Conservation (phyloP, 2,329 filamentous ascomycete genomes). For the Phoma herbarum region DNA sequence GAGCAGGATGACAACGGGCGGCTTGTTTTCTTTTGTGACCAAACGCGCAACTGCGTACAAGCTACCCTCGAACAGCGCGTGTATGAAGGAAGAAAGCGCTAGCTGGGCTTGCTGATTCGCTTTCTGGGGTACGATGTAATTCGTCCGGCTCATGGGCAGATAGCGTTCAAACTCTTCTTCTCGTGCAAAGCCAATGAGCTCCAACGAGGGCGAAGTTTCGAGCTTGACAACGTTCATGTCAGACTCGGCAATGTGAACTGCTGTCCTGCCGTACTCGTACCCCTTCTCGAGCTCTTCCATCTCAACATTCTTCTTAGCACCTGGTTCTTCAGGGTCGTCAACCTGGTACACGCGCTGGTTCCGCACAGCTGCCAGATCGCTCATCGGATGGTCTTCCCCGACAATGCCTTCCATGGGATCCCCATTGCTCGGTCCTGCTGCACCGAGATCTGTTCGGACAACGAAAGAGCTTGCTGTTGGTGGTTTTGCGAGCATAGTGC, state of each 20-base stretch:
- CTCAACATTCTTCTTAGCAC: conserved; percentile 82
- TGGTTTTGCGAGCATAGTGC: conserved; percentile 78
- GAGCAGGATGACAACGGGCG: conserved; percentile 79
- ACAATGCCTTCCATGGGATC: conserved; percentile 62
- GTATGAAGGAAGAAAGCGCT: conserved; percentile 87
- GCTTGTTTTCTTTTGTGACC: conserved; percentile 82
- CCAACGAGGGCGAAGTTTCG: conserved; percentile 76
- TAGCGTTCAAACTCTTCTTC: conserved; percentile 82
- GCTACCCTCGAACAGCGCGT: conserved; percentile 84
- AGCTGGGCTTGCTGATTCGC: conserved; percentile 83
- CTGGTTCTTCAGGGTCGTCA: conserved; percentile 75
- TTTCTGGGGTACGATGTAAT: conserved; percentile 78
- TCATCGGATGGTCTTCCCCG: conserved; percentile 49
- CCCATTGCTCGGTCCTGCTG: conserved; percentile 60
- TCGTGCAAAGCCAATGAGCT: conserved; percentile 87
- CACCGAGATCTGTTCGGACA: conserved; percentile 55
- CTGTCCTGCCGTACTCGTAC: conserved; percentile 91
- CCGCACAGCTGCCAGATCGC: conserved; percentile 72
- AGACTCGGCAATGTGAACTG: conserved; percentile 85
- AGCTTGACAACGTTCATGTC: conserved; percentile 90
- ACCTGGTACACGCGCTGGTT: conserved; percentile 83
- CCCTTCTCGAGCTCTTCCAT: conserved; percentile 89
- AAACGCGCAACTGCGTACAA: conserved; percentile 87
- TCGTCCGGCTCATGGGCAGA: conserved; percentile 82
- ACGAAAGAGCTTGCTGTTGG: conserved; percentile 82